Conservation (phyloP, 345 rosid genomes). For the Salix viminalis region DNA sequence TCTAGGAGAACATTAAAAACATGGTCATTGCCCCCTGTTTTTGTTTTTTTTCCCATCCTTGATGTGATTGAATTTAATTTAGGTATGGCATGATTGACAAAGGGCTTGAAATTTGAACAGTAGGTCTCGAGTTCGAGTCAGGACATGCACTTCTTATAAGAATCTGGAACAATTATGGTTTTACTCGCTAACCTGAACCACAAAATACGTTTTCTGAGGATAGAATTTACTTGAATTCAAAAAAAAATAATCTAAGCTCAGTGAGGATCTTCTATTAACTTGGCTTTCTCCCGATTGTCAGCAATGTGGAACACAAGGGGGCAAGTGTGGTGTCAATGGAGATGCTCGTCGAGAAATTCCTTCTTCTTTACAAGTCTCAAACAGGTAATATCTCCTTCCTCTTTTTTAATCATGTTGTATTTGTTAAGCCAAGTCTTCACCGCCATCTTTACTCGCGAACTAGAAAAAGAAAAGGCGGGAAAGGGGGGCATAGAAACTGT, state of each 20-base stretch:
- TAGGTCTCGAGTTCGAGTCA: too few relatives aligned
- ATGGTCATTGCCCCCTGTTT: neutral
- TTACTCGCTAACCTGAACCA: fast-evolving
- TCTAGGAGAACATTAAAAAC: neutral
- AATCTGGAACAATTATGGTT: fast-evolving
- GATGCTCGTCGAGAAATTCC: conserved; percentile 34
- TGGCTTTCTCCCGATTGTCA: conserved; percentile 59
- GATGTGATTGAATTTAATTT: neutral
- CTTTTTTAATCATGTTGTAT: neutral
- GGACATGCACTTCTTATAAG: fast-evolving
- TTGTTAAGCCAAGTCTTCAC: neutral
- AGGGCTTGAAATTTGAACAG: too few relatives aligned
- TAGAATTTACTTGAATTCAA: too few relatives aligned
- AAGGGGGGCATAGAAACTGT: neutral
- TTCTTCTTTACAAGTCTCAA: conserved; percentile 31
- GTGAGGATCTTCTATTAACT: conserved; percentile 40
- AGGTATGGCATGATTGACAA: too few relatives aligned
- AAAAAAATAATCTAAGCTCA: conserved; percentile 17
- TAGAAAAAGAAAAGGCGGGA: neutral
- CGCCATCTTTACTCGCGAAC: neutral
- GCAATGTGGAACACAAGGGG: conserved; percentile 43
- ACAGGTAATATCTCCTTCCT: conserved; percentile 27
- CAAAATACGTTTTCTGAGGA: fast-evolving
- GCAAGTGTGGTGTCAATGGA: conserved; percentile 44
- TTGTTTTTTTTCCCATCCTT: neutral